Percentiles rank a stretch among this genome's conserved stretches.
Conservation (phyloP, 2,329 filamentous ascomycete species). For the Cryphonectria japonica region DNA sequence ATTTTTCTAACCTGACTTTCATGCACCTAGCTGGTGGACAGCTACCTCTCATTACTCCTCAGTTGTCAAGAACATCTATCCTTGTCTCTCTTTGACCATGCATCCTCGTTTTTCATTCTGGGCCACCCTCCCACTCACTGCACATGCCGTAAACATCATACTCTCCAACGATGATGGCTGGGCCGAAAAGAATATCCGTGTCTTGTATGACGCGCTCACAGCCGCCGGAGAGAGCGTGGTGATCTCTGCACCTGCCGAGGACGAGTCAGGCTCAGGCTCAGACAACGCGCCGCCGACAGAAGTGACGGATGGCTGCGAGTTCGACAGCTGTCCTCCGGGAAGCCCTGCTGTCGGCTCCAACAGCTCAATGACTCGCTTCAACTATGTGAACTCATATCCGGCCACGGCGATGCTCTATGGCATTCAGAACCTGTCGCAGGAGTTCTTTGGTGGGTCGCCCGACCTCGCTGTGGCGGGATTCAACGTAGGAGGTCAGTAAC, state of each 20-base stretch:
- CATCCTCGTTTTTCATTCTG: not conserved
- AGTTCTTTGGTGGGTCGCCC: conserved; percentile 57
- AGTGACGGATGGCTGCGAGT: conserved; percentile 59
- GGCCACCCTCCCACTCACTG: not conserved
- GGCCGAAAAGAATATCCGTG: conserved; percentile 69
- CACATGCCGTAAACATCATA: conserved; percentile 14
- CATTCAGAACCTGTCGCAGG: conserved; percentile 58
- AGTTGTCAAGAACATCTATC: not conserved
- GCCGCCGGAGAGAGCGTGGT: conserved; percentile 62
- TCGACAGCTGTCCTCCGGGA: conserved; percentile 60
- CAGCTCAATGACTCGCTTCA: conserved; percentile 58
- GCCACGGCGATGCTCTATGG: conserved; percentile 67
- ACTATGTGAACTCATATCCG: conserved; percentile 74
- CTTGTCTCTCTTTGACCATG: conserved; percentile 8
- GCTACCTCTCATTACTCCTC: not conserved
- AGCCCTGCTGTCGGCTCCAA: conserved; percentile 63
- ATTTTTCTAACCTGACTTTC: not conserved
- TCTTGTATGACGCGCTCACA: conserved; percentile 59
- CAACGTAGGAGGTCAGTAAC: conserved; percentile 50
- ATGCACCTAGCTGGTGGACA: not conserved
- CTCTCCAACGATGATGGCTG: conserved; percentile 70
- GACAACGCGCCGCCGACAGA: conserved; percentile 50
- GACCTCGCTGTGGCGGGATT: conserved; percentile 68
- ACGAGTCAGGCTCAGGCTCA: conserved; percentile 68
- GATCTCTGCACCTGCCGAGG: conserved; percentile 68